phyloP scores from a whole-genome alignment of 225 moss, liverwort and hornwort genomes.

The Thuidium tamariscinum region DNA sequence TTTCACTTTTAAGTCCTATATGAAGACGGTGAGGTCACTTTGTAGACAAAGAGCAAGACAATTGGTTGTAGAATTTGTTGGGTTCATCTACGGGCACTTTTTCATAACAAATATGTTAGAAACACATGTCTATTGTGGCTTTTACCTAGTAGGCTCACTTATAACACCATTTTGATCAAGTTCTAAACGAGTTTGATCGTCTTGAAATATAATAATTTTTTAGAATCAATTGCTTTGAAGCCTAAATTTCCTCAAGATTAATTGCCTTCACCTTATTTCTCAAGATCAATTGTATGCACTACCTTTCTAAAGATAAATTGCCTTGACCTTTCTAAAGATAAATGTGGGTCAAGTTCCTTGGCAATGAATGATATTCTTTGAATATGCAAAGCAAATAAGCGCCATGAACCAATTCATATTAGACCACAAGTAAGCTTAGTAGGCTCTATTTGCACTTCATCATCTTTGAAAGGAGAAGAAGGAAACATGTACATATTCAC shows the following conservation, averaged over 20 bases:
- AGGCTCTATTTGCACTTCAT: too few species aligned
- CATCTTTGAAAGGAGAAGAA: too few species aligned
- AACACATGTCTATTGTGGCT: neutral
- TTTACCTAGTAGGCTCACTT: neutral
- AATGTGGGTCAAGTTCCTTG: too few species aligned
- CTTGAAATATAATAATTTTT: neutral
- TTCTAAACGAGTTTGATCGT: neutral
- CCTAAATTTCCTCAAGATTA: neutral
- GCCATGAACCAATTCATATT: too few species aligned
- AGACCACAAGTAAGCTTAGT: too few species aligned
- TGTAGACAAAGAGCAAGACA: neutral
- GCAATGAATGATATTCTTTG: too few species aligned
- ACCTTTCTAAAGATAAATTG: too few species aligned
- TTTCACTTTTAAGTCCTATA: neutral
- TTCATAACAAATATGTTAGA: neutral
- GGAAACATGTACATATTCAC: too few species aligned
- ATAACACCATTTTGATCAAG: neutral
- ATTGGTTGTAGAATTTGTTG: neutral
- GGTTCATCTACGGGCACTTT: neutral
- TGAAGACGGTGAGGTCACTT: neutral
- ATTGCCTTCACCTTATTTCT: neutral
- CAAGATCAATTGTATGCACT: neutral
- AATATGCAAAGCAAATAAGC: too few species aligned
- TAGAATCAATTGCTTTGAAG: neutral
- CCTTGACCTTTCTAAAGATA: too few species aligned